Base-by-base conservation (phyloP, 75 land plant species). In the Selaginella moellendorffii region DNA sequence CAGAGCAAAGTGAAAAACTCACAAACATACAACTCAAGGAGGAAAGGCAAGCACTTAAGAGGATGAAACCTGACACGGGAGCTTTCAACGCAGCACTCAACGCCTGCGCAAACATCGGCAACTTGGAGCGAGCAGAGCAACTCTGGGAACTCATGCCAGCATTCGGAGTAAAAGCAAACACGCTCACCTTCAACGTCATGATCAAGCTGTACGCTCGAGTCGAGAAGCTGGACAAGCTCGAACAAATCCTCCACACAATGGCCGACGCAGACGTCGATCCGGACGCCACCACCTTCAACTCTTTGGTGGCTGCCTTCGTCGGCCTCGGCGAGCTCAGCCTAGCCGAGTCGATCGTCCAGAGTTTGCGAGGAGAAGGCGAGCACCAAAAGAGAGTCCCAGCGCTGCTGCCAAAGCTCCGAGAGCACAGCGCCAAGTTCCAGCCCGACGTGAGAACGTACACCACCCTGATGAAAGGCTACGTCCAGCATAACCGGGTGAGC, bases 11-110 rank as follows among this genome's bases (percentile, higher is more conserved):
- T 18, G 18, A 46, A 10, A 10, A 18, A 10, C 51, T 18, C 10
- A 46, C 51, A 10, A 46, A 46, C 18, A 10, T 46, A 10, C 21
- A 19, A 9, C 2, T 9, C 59, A 2, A 21, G 17, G 30, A 25
- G 5, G 24, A 26, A 10, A 8, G 24, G 27, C 18, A 62, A 17
- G 25, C 70, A 20, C 29, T 54, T 17, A 28, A 17, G 26, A 26
- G 27, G 29, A 72, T 79, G 28, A 46, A 61, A 29, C 97, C 97
- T 8, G 97, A 92, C 66, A 83, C 96, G 2, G 95, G 77, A 0
- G 95, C 95, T 1, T 93, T 73, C 64, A 93, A 93, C 31, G 98
- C 90, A 25, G 85, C 70, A 59, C 75, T 93, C 26, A 93, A 93
- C 66, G 96, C 96, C 18, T 85, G 87, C 68, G 90, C 90, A 24